Conservation (phyloP, 306 rosid genomes). For the Citrullus colocynthis region DNA sequence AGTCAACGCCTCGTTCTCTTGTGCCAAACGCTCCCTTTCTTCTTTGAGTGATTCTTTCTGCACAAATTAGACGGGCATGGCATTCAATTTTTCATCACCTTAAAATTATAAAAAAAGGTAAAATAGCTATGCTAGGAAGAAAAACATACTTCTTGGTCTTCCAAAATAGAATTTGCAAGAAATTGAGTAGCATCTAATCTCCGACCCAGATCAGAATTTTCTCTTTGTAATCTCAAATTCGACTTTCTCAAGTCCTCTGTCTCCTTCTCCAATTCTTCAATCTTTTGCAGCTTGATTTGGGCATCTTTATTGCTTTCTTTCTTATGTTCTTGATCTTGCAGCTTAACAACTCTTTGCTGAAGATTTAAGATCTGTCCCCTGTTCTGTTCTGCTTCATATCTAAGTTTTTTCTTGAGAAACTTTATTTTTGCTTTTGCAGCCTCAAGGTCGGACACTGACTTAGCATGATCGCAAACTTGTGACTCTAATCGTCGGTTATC, state of each 20-base stretch:
- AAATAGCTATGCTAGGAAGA: background rate
- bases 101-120: background rate
- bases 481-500: constrained; percentile 52
- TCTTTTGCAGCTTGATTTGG: constrained; percentile 30
- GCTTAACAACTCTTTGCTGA: constrained; percentile 44
- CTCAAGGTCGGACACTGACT: constrained; percentile 53
- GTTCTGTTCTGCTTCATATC: constrained; percentile 61
- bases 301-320: constrained; percentile 18
- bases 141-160: constrained; percentile 43
- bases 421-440: constrained; percentile 45
- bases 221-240: constrained; percentile 39
- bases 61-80: constrained; percentile 7
- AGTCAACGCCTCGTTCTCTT: constrained; percentile 30
- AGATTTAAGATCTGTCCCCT: constrained; percentile 49
- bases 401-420: constrained; percentile 58
- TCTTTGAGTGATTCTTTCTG: constrained; percentile 42
- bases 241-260: constrained; percentile 39
- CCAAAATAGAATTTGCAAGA: constrained; percentile 66
- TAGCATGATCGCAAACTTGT: constrained; percentile 37
- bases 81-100: background rate
- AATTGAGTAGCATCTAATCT: constrained; percentile 72
- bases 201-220: constrained; percentile 47
- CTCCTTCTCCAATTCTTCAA: constrained; percentile 47
- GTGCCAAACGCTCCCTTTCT: constrained; percentile 28
- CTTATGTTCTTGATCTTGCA: constrained; percentile 46